Conservation (phyloP, 768 basidiomycete species). For the Pleurotus giganteus region DNA sequence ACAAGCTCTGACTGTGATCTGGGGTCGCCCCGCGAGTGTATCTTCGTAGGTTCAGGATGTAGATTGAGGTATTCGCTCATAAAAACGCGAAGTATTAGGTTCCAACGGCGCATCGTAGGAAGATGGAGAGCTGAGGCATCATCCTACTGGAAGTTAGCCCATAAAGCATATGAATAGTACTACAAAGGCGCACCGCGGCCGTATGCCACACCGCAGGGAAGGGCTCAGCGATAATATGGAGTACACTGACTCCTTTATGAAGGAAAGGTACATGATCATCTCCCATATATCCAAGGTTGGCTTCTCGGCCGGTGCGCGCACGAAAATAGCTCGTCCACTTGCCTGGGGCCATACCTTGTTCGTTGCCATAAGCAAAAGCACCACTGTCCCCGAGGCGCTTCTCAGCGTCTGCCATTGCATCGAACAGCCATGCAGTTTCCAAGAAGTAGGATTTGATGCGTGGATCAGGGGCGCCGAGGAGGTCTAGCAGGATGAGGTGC, state of each 20-base stretch:
- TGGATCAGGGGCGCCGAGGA: constrained; percentile 79
- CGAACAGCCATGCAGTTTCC: constrained; percentile 93
- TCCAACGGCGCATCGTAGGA: constrained; percentile 87
- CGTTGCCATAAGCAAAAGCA: constrained; percentile 50
- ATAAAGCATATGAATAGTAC: background rate
- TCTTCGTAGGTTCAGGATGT: constrained; percentile 41
- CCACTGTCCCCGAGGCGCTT: constrained; percentile 63
- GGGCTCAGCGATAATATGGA: constrained; percentile 87
- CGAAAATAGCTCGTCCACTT: constrained; percentile 68
- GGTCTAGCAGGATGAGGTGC: constrained; percentile 89
- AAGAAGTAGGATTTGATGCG: constrained; percentile 76
- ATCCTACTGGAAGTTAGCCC: constrained; percentile 52
- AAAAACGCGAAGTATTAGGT: constrained; percentile 82
- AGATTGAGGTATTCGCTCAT: constrained; percentile 86
- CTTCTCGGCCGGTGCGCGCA: constrained; percentile 37
- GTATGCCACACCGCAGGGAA: constrained; percentile 94
- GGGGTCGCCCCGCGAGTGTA: constrained; percentile 22
- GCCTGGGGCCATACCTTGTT: constrained; percentile 41
- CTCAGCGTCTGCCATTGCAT: constrained; percentile 73
- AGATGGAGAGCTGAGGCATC: constrained; percentile 84
- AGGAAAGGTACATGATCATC: constrained; percentile 97
- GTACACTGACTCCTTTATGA: constrained; percentile 73
- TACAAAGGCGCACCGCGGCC: constrained; percentile 47
- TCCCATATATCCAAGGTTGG: constrained; percentile 61
- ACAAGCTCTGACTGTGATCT: constrained; percentile 49